Evolutionary conservation across 179 eudicot genomes (phyloP), one percentile per base, ranked within the genome.

Genomic region (Carnegiea gigantea): DNA sequence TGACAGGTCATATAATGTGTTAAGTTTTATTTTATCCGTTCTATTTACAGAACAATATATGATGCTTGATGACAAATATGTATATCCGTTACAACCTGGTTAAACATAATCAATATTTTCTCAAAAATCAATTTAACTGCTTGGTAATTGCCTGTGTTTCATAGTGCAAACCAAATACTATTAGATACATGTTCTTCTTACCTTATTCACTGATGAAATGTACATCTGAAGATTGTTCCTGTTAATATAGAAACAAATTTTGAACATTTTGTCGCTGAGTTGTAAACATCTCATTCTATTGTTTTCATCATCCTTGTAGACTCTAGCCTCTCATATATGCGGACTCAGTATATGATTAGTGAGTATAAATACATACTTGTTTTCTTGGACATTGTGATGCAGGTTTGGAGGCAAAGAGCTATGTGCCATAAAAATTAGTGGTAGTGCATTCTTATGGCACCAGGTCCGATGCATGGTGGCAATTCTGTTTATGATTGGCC

Each of bases 391-490:
- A 78, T 79, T 75, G 15, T 85, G 70, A 49, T 83, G 84, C 90
- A 92, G 97, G 80, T 86, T 88, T 83, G 87, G 86, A 85, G 89
- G 84, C 75, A 89, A 90, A 80, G 88, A 95, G 80, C 88, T 95
- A 57, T 90, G 95, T 91, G 89, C 85, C 53, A 88, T 95, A 84
- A 90, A 86, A 82, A 92, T 95, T 88, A 90, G 80, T 91, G 98
- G 99, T 76, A 94, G 91, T 86, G 99, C 99, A 79, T 95, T 95
- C 88, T 88, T 95, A 72, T 95, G 99, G 99, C 99, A 95, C 88
- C 99, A 95, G 85, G 91, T 95, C 82, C 92, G 99, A 79, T 95
- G 98, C 91, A 94, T 95, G 97, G 98, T 94, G 86, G 92, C 97
- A 78, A 88, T 95, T 78, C 82, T 94, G 60, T 95, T 94, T 90